Base-by-base conservation (phyloP, 2,329 filamentous ascomycete species). In the Colletotrichum destructivum region DNA sequence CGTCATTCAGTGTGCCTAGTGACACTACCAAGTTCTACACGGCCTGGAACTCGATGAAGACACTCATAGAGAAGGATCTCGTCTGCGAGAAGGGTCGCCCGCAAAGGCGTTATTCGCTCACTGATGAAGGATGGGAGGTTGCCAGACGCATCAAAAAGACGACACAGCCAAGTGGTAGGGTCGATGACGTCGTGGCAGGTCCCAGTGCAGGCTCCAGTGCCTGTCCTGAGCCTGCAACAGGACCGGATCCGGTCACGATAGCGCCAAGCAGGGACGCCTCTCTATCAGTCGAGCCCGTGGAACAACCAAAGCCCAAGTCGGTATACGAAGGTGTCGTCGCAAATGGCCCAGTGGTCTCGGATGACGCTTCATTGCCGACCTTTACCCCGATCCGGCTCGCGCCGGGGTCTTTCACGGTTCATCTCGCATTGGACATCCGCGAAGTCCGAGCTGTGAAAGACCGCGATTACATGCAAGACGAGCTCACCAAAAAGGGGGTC, bases 41-140 rank as follows among this genome's bases (percentile, higher is more conserved):
- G 0, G 94, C 94, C 0, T 96, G 93, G 93, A 92, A 89, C 76
- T 94, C 93, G 1, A 95, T 96, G 88, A 94, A 93, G 78, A 94
- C 92, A 0, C 82, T 96, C 42, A 75, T 91, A 6, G 86, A 90
- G 65, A 94, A 95, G 78, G 92, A 94, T 69, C 82, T 95, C 4
- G 92, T 95, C 0, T 91, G 90, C 68, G 91, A 93, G 75, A 90
- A 89, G 64, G 92, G 93, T 0, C 86, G 92, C 18, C 93, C 93
- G 0, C 80, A 90, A 21, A 88, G 90, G 71, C 89, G 88, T 74
- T 96, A 95, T 77, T 85, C 86, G 2, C 82, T 96, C 46, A 94
- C 93, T 0, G 93, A 95, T 42, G 92, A 94, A 71, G 94, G 94
- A 4, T 93, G 92, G 91, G 92, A 94, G 61, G 89, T 93, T 63